Base-by-base conservation (phyloP, 805 yeast species). In the Teunomyces gatunensis region DNA sequence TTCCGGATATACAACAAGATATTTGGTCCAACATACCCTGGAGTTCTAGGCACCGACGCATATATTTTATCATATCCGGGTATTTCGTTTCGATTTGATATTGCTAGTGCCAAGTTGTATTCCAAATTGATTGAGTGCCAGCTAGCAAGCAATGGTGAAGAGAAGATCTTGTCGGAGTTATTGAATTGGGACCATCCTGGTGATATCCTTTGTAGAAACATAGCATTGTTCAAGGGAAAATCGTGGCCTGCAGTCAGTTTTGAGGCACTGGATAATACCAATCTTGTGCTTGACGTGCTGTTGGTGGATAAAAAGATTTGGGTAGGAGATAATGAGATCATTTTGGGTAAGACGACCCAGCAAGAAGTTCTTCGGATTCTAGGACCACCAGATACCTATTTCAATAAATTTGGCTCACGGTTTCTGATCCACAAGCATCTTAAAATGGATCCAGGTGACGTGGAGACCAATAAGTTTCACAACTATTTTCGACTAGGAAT, bases 11-110 rank as follows among this genome's bases (percentile, higher is more conserved):
- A 82, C 59, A 80, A 81, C 54, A 77, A 74, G 56, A 67, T 75
- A 2, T 79, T 82, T 57, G 87, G 87, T 0, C 86, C 86, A 1
- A 81, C 87, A 0, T 80, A 77, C 49, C 83, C 84, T 1, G 87
- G 86, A 0, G 59, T 55, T 23, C 53, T 69, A 7, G 52, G 49
- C 3, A 39, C 54, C 15, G 56, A 59, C 11, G 51, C 58, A 17
- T 82, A 81, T 54, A 60, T 71, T 9, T 63, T 82, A 21, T 74
- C 80, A 18, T 82, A 82, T 53, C 80, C 82, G 1, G 87, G 87
- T 0, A 66, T 82, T 3, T 67, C 78, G 0, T 81, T 82, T 61
- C 70, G 67, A 46, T 82, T 81, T 54, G 59, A 57, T 28, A 54
- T 69, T 7, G 37, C 39, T 29, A 54, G 39, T 58, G 50, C 50